A percentile compares a stretch with the other conserved stretches of the same genome.
These are phyloP conservation scores for Neurospora sp. DNA, from an alignment of 495 filamentous ascomycete species.

Conservation along the genomic window DNA sequence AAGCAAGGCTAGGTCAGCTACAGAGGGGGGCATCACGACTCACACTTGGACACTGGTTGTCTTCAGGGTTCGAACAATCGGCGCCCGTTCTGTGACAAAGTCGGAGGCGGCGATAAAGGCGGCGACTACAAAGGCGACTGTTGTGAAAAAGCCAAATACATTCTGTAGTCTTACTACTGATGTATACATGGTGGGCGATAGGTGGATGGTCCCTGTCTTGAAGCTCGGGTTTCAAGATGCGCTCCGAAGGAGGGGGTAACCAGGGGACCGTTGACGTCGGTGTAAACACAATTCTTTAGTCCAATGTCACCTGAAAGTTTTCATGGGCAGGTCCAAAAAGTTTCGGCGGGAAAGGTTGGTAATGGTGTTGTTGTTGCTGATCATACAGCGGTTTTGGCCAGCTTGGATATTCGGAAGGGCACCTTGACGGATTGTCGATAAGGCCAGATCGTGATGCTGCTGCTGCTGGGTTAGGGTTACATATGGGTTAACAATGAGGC, in stretches of 20 bases:
- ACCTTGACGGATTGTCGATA: constrained; percentile 4
- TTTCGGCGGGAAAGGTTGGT: background rate
- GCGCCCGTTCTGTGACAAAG: constrained; percentile 58
- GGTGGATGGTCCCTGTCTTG: background rate
- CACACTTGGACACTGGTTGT: constrained; percentile 83
- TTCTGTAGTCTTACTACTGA: constrained; percentile 74
- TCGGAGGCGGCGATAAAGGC: constrained; percentile 69
- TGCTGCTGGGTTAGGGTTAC: constrained; percentile 21
- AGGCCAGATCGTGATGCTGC: constrained; percentile 27
- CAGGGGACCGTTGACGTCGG: background rate
- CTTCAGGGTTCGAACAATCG: constrained; percentile 51
- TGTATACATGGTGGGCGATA: constrained; percentile 65
- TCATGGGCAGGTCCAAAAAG: background rate
- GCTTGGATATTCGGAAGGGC: background rate
- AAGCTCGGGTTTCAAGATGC: background rate
- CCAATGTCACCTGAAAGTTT: constrained; percentile 2
- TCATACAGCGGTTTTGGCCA: background rate
- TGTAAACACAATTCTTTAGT: background rate
- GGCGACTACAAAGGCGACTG: constrained; percentile 75
- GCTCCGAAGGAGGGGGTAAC: background rate
- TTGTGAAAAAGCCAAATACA: constrained; percentile 96
- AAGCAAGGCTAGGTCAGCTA: background rate
- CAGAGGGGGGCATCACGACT: constrained; percentile 17
- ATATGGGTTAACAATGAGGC: background rate
- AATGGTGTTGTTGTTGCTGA: background rate